A percentile compares a stretch with the other conserved stretches of the same genome.
Evolutionary conservation across 163 green algal species (phyloP).

Genomic region (Chloromonas sp.): DNA sequence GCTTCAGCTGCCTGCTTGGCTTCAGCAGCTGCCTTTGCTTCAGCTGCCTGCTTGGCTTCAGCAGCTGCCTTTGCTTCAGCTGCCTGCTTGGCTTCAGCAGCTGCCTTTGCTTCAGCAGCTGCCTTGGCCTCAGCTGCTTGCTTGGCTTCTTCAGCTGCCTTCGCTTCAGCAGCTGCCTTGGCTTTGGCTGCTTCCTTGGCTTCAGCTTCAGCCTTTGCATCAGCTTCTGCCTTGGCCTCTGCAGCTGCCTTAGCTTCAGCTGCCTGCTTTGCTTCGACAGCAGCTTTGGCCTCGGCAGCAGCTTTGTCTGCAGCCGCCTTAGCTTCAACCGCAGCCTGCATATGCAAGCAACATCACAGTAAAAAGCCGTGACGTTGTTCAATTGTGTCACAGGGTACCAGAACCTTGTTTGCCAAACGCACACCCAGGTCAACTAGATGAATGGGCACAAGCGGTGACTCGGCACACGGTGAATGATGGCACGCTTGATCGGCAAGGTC

Average conservation of each 20-base stretch:
- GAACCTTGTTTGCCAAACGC: too few species aligned
- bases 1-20: not conserved
- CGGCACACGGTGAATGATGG: too few species aligned
- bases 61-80: not conserved
- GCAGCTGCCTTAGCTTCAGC: not conserved
- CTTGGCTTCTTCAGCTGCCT: not conserved
- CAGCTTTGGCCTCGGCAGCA: not conserved
- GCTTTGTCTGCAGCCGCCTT: conserved; percentile 3
- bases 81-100: not conserved
- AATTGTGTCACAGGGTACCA: too few species aligned
- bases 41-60: not conserved
- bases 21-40: not conserved
- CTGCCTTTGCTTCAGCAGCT: not conserved
- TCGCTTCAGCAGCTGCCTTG: not conserved
- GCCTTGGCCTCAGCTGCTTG: not conserved
- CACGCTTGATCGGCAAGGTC: too few species aligned
- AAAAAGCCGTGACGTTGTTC: too few species aligned
- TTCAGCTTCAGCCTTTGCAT: not conserved
- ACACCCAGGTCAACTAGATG: too few species aligned
- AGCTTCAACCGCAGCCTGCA: conserved; percentile 4
- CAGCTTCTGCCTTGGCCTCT: not conserved
- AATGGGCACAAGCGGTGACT: too few species aligned
- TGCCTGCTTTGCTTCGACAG: not conserved
- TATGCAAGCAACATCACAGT: too few species aligned
- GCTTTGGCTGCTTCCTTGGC: not conserved